Evolutionary conservation across 768 basidiomycete genomes (phyloP).

Genomic region (Trametes cinnabarina): DNA sequence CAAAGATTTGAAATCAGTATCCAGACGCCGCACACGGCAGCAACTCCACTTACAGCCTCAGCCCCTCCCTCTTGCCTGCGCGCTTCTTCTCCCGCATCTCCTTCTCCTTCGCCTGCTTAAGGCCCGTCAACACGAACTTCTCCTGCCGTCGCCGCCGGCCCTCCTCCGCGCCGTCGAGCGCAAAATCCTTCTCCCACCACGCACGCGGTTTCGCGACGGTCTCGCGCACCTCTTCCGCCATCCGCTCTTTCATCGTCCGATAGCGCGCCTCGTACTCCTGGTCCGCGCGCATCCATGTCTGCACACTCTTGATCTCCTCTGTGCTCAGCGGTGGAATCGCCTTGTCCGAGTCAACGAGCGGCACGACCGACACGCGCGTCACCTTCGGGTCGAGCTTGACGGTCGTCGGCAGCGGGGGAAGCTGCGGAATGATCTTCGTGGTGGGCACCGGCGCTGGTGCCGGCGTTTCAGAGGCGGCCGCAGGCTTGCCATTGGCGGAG

Average conservation of each 20-base stretch:
- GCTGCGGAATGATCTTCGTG: conserved; percentile 30
- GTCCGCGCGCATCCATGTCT: conserved; percentile 66
- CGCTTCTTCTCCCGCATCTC: conserved; percentile 46
- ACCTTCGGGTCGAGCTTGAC: conserved; percentile 52
- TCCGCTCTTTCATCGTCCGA: conserved; percentile 50
- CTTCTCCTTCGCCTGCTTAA: conserved; percentile 38
- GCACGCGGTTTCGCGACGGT: conserved; percentile 40
- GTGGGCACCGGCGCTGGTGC: conserved; percentile 1
- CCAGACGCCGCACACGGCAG: too few species aligned
- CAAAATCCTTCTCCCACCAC: conserved; percentile 66
- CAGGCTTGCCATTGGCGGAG: neutral
- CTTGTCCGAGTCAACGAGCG: conserved; percentile 49
- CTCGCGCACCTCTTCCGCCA: conserved; percentile 46
- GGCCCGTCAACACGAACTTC: conserved; percentile 35
- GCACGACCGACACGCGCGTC: conserved; percentile 61
- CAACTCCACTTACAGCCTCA: conserved; percentile 78
- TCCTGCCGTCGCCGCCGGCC: conserved; percentile 39
- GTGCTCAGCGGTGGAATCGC: conserved; percentile 53
- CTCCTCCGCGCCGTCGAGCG: conserved; percentile 32
- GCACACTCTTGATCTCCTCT: conserved; percentile 50
- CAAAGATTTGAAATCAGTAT: neutral
- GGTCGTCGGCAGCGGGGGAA: conserved; percentile 44
- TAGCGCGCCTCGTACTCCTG: conserved; percentile 51
- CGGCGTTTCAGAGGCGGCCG: too few species aligned
- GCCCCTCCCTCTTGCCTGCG: conserved; percentile 59